These are phyloP conservation scores for Schizochytrium sp. DNA, from an alignment of 108 stramenopile species.

Conservation along the genomic window DNA sequence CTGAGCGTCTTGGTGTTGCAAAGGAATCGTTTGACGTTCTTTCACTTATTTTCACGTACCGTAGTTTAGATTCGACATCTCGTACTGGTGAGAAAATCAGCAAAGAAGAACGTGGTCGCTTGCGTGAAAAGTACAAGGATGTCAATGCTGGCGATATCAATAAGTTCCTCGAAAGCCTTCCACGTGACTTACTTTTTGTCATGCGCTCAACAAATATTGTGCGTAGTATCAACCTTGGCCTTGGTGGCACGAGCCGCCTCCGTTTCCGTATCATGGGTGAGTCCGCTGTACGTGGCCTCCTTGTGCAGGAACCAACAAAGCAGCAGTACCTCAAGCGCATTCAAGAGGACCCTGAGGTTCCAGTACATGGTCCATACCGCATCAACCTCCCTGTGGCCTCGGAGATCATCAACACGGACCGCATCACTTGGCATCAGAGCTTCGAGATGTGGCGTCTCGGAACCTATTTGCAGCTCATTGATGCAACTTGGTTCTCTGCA, in stretches of 20 bases:
- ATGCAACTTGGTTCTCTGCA: background rate
- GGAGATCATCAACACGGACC: constrained; percentile 32
- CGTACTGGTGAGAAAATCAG: constrained; percentile 66
- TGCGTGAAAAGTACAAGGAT: constrained; percentile 69
- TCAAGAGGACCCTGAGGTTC: background rate
- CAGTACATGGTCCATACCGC: background rate
- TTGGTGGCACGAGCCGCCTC: constrained; percentile 54
- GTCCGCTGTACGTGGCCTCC: constrained; percentile 55
- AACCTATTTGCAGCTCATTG: constrained; percentile 37
- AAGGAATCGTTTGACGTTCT: constrained; percentile 63
- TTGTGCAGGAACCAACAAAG: constrained; percentile 45
- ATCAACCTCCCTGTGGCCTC: constrained; percentile 58
- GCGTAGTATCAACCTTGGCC: constrained; percentile 69
- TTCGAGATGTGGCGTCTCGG: constrained; percentile 56
- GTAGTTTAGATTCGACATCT: constrained; percentile 61
- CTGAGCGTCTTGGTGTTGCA: constrained; percentile 57
- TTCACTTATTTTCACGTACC: constrained; percentile 67
- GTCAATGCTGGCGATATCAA: constrained; percentile 69
- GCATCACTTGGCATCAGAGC: constrained; percentile 26
- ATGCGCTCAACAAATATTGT: constrained; percentile 73
- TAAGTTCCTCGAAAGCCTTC: constrained; percentile 69
- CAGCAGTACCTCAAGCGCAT: background rate
- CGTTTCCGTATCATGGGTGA: constrained; percentile 62
- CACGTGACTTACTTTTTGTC: constrained; percentile 73
- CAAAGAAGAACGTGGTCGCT: constrained; percentile 66